Evolutionary conservation across 352 stramenopile species (phyloP), one percentile per base, ranked within the genome.

Genomic region (Aphanomyces cochlioides): DNA sequence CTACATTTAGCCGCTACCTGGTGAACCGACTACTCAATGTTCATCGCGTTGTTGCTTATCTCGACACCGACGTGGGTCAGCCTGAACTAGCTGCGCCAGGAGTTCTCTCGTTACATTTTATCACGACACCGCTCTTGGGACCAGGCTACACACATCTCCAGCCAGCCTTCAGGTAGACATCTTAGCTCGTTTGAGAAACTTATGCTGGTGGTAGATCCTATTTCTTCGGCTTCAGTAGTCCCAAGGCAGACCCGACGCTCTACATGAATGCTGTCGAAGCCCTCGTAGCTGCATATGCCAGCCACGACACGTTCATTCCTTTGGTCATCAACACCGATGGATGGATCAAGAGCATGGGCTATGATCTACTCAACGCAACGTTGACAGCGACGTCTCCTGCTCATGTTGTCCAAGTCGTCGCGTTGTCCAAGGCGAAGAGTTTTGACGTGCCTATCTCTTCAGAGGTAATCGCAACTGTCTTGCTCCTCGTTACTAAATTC

Each of bases 251-350:
- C 73, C 82, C 84, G 8, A 67, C 73, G 36, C 59, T 68, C 28
- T 90, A 83, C 54, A 80, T 89, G 47, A 47, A 82, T 57, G 74
- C 71, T 3, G 69, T 83, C 50, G 54, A 67, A 21, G 56, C 75
- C 36, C 72, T 90, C 12, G 68, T 92, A 40, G 17, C 75, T 58
- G 53, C 77, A 47, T 89, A 86, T 67, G 59, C 37, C 4, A 15
- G 28, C 5, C 56, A 13, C 47, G 61, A 53, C 50, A 67, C 17
- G 66, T 54, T 72, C 45, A 79, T 96, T 36, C 95, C 96, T 39
- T 79, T 99, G 1, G 77, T 99, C 13, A 86, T 99, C 69, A 99
- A 99, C 75, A 98, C 95, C 15, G 96, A 98, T 77, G 96, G 96
- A 47, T 99, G 95, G 95, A 89, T 99, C 66, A 98, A 98, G 80